phyloP scores from a whole-genome alignment of 805 yeast species.

The Saturnispora kantuleensis region DNA sequence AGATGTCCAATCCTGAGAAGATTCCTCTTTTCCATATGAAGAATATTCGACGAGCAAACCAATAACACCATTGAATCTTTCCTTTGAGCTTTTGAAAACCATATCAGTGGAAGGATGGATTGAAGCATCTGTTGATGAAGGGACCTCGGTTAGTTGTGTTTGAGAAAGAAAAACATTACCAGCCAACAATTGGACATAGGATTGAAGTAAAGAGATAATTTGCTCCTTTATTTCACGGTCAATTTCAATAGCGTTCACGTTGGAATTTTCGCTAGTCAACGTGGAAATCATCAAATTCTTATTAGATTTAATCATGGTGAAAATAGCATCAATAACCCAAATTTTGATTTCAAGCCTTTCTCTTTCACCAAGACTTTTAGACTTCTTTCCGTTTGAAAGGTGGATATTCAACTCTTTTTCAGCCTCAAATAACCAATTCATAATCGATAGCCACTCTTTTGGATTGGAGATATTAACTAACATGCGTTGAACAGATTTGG shows the following conservation, averaged over 20 bases:
- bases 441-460: slow-evolving; percentile 8
- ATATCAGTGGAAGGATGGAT: slow-evolving; percentile 16
- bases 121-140: slow-evolving; percentile 2
- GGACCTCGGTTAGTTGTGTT: background rate
- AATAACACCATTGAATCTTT: slow-evolving; percentile 59
- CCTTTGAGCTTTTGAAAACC: slow-evolving; percentile 31
- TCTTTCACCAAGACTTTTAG: slow-evolving; percentile 6
- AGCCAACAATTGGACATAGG: slow-evolving; percentile 19
- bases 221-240: background rate
- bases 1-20: slow-evolving; percentile 12
- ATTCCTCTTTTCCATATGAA: background rate
- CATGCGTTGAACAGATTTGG: slow-evolving; percentile 49
- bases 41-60: slow-evolving; percentile 25
- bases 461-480: slow-evolving; percentile 16
- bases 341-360: slow-evolving; percentile 7
- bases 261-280: background rate
- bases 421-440: slow-evolving; percentile 9
- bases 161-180: slow-evolving; percentile 17
- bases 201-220: slow-evolving; percentile 9
- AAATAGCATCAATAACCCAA: slow-evolving; percentile 9
- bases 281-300: slow-evolving; percentile 6
- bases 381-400: slow-evolving; percentile 9
- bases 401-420: background rate
- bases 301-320: slow-evolving; percentile 10
- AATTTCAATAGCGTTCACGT: background rate